Base-by-base conservation (phyloP, 352 stramenopile species). In the Thalassiosira hispida region DNA sequence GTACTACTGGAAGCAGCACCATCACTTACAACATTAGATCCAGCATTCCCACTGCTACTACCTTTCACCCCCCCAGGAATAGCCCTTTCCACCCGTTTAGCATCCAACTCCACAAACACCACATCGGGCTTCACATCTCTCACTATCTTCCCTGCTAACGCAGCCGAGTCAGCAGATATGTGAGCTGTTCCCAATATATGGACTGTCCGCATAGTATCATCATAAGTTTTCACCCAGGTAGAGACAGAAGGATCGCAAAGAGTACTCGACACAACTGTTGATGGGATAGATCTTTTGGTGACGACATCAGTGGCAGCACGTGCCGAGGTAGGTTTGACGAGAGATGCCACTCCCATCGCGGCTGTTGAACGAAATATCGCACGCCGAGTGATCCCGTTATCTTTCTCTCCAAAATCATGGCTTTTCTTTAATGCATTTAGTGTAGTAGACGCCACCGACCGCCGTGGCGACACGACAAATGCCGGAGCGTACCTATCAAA, bases 41-140 rank as follows among this genome's bases (percentile, higher is more conserved):
- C 27, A 25, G 31, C 60, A 62, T 6, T 62, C 14, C 29, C 42
- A 44, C 20, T 18, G 12, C 12, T 25, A 29, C 56, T 40, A 14
- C 25, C 47, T 60, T 29, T 25, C 1, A 49, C 44, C 11, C 35
- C 56, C 0, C 52, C 40, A 23, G 76, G 76, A 52, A 82, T 74
- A 46, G 66, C 53, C 67, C 83, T 65, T 16, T 38, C 69, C 16
- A 95, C 73, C 6, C 91, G 74, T 73, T 94, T 93, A 2, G 78
- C 62, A 85, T 95, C 91, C 14, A 95, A 76, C 72, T 95, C 90
- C 9, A 95, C 85, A 86, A 95, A 94, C 1, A 95, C 88, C 8
- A 91, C 85, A 52, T 92, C 73, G 0, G 91, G 90, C 53, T 88
- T 77, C 20, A 90, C 65, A 38, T 91, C 71, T 31, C 76, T 57